These are phyloP conservation scores for Cladosporium sp. DNA, from an alignment of 2,329 filamentous ascomycete genomes.

Conservation along the genomic window DNA sequence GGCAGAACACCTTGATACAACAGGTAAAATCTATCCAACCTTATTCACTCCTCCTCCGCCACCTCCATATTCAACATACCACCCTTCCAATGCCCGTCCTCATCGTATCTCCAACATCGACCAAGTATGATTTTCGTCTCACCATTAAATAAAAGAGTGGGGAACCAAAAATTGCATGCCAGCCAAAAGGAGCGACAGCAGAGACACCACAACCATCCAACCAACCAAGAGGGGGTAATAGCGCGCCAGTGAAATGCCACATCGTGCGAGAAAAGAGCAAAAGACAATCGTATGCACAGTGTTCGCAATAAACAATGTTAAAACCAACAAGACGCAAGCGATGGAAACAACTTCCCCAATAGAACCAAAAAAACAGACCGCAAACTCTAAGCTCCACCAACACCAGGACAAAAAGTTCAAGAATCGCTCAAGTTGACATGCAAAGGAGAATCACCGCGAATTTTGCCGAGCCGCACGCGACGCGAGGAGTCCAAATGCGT, in stretches of 20 bases:
- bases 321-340: neutral
- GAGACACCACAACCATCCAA: neutral
- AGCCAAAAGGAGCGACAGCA: neutral
- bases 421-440: conserved; percentile 12
- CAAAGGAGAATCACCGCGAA: conserved; percentile 17
- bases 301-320: conserved; percentile 1
- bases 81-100: neutral
- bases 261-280: too few relatives aligned
- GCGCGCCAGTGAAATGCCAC: conserved; percentile 20
- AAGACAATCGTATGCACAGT: conserved; percentile 8
- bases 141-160: neutral
- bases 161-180: neutral
- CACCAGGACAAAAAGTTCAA: conserved; percentile 3
- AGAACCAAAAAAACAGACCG: conserved; percentile 15
- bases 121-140: conserved; percentile 5
- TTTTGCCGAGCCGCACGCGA: neutral
- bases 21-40: neutral
- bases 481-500: neutral
- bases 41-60: neutral
- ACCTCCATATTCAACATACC: neutral
- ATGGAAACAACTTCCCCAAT: neutral
- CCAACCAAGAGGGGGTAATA: conserved; percentile 12
- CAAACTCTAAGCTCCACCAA: conserved; percentile 9
- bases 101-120: neutral
- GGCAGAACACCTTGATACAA: neutral